Conservation (phyloP, 2,329 filamentous ascomycete species). For the Orbilia ellipsospora region DNA sequence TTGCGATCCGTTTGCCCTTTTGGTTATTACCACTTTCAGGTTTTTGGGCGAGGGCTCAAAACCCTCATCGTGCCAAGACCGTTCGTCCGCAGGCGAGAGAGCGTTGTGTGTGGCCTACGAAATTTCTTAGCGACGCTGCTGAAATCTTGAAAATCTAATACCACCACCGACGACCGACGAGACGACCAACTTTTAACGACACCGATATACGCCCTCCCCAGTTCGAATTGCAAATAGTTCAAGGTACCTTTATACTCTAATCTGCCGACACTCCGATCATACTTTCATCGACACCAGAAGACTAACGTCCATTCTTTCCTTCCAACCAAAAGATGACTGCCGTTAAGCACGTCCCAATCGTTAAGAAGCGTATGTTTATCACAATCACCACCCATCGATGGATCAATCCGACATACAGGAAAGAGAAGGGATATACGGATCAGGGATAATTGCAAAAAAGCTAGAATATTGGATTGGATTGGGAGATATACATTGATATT, state of each 20-base stretch:
- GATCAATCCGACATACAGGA: not conserved
- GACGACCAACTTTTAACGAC: conserved; percentile 7
- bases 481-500: conserved; percentile 6
- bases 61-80: conserved; percentile 54
- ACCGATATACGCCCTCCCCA: not conserved
- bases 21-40: not conserved
- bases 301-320: conserved; percentile 23
- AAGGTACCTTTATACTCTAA: conserved; percentile 29
- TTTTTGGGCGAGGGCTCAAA: conserved; percentile 40
- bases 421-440: not conserved
- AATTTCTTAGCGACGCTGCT: conserved; percentile 37
- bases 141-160: conserved; percentile 2
- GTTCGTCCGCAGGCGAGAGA: conserved; percentile 1
- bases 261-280: conserved; percentile 11
- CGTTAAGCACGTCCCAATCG: conserved; percentile 99
- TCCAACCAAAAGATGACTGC: conserved; percentile 81
- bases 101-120: conserved; percentile 29
- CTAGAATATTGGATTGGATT: not conserved
- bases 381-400: conserved; percentile 57
- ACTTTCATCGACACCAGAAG: not conserved
- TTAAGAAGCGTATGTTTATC: conserved; percentile 95
- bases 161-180: conserved; percentile 15
- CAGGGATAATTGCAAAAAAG: not conserved
- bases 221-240: conserved; percentile 28
- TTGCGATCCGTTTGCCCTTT: too few species aligned